phyloP scores from a whole-genome alignment of 2,329 filamentous ascomycete genomes.

The Chaetomiaceae sp. region DNA sequence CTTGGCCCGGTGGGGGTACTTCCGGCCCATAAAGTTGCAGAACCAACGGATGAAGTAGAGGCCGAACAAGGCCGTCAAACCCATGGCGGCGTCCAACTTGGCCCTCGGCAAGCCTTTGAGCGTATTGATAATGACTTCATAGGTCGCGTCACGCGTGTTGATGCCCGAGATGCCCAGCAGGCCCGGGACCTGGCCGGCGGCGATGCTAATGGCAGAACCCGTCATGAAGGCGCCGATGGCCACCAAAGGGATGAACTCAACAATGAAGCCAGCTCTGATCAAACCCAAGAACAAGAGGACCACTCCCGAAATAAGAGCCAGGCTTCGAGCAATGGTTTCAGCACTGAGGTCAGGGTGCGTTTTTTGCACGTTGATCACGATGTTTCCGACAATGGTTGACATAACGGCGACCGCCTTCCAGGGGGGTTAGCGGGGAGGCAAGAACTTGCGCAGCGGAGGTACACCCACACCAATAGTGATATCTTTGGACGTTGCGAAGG shows the following conservation, averaged over 20 bases:
- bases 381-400: constrained; percentile 47
- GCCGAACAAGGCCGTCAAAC: constrained; percentile 61
- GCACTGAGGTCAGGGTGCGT: constrained; percentile 33
- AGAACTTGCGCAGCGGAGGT: too few species aligned
- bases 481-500: constrained; percentile 80
- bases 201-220: constrained; percentile 48
- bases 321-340: constrained; percentile 40
- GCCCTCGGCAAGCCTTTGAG: constrained; percentile 39
- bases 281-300: constrained; percentile 44
- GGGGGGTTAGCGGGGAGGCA: constrained; percentile 12
- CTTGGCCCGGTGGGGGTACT: constrained; percentile 57
- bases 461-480: constrained; percentile 67
- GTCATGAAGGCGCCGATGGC: constrained; percentile 50
- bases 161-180: constrained; percentile 39
- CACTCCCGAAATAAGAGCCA: constrained; percentile 43
- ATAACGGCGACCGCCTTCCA: constrained; percentile 51
- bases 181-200: constrained; percentile 43
- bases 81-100: constrained; percentile 66
- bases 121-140: constrained; percentile 43
- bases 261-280: constrained; percentile 45
- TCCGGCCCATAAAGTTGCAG: constrained; percentile 58
- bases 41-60: constrained; percentile 60
- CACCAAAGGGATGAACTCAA: constrained; percentile 49
- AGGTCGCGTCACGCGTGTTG: constrained; percentile 43
- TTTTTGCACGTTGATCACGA: constrained; percentile 38